Conservation (phyloP, 2,329 filamentous ascomycete genomes). For the Scorias spongiosa region DNA sequence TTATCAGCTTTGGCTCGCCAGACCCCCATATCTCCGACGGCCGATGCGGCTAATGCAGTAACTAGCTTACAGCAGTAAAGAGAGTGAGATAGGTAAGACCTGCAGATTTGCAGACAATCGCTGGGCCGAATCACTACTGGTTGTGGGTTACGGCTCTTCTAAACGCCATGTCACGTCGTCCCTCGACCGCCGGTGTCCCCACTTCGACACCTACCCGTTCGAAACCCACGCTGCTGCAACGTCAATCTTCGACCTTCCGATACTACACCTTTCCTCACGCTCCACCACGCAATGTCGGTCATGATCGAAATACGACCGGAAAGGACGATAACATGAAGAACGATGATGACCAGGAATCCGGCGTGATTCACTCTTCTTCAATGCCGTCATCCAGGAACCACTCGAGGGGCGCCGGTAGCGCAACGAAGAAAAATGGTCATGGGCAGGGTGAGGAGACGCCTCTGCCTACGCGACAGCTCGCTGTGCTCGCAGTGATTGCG, state of each 20-base stretch:
- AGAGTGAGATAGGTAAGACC: too few relatives aligned
- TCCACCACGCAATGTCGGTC: slow-evolving; percentile 52
- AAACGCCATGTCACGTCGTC: neutral
- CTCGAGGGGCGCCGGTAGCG: slow-evolving; percentile 2
- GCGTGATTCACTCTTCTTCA: slow-evolving; percentile 6
- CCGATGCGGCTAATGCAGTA: too few relatives aligned
- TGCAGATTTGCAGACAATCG: too few relatives aligned
- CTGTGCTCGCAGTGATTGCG: slow-evolving; percentile 73
- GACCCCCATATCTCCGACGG: too few relatives aligned
- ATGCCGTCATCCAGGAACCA: slow-evolving; percentile 3
- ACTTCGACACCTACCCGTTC: neutral
- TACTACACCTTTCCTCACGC: slow-evolving; percentile 73
- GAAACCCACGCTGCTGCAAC: slow-evolving; percentile 18
- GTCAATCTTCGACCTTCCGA: slow-evolving; percentile 42
- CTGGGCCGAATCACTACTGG: too few relatives aligned
- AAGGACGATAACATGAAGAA: slow-evolving; percentile 3
- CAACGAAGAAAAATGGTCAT: slow-evolving; percentile 5
- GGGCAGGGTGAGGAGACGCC: slow-evolving; percentile 44
- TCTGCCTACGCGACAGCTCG: slow-evolving; percentile 67
- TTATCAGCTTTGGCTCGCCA: too few relatives aligned
- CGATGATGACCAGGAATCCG: neutral
- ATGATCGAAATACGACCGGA: slow-evolving; percentile 24
- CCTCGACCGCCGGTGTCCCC: neutral
- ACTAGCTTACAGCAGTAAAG: too few relatives aligned
- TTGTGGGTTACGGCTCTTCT: too few relatives aligned